These are phyloP conservation scores for Penicillium occitanis DNA, from an alignment of 2,329 filamentous ascomycete genomes.

Conservation along the genomic window DNA sequence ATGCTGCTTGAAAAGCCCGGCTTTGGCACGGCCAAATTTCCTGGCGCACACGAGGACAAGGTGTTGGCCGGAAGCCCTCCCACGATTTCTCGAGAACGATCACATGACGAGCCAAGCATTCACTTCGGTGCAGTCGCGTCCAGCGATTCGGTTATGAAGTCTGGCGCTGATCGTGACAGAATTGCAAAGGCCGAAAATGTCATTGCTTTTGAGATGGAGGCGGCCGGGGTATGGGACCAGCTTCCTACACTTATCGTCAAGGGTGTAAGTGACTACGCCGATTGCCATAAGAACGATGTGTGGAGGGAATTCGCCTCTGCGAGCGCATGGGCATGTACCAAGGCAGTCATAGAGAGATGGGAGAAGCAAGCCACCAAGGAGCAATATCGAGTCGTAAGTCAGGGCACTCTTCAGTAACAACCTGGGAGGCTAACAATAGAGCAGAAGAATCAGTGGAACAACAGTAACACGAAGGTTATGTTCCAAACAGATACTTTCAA, in stretches of 20 bases:
- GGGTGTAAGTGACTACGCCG: slow-evolving; percentile 42
- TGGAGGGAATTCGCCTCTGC: slow-evolving; percentile 30
- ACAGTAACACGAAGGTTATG: not conserved
- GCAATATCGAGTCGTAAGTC: slow-evolving; percentile 8
- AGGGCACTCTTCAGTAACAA: not conserved
- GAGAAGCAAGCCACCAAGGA: not conserved
- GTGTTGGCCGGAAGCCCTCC: slow-evolving; percentile 16
- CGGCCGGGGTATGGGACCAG: slow-evolving; percentile 23
- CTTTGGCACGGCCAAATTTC: not conserved
- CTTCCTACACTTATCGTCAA: slow-evolving; percentile 28
- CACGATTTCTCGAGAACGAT: slow-evolving; percentile 8
- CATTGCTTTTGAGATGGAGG: slow-evolving; percentile 29
- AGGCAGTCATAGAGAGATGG: slow-evolving; percentile 1
- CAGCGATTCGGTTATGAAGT: slow-evolving; percentile 44
- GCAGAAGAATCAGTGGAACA: slow-evolving; percentile 7
- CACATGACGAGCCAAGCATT: slow-evolving; percentile 26
- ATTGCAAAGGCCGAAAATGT: slow-evolving; percentile 25
- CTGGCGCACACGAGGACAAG: slow-evolving; percentile 3
- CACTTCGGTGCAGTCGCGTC: slow-evolving; percentile 43
- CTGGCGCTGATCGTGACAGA: slow-evolving; percentile 37
- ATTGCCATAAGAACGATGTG: slow-evolving; percentile 39
- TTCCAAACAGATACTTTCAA: slow-evolving; percentile 1
- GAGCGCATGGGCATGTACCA: slow-evolving; percentile 9
- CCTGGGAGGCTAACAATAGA: not conserved
- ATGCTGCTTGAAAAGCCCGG: slow-evolving; percentile 5